Base-by-base conservation (phyloP, 768 basidiomycete species). In the Fibroporia radiculosa region DNA sequence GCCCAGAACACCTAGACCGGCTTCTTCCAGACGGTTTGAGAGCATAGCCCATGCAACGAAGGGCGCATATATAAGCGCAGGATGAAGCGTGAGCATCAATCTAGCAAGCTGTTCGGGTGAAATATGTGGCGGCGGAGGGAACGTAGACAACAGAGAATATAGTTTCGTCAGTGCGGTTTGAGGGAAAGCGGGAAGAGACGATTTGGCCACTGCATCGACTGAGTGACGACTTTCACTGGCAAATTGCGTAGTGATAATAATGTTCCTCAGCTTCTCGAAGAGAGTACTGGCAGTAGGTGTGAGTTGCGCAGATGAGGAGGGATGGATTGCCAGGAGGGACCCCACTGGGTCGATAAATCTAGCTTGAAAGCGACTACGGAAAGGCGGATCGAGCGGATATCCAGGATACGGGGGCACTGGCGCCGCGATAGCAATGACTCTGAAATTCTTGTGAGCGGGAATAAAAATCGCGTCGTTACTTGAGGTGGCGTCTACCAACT, bases 381-480 rank as follows among this genome's bases (percentile, higher is more conserved):
- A 82, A 0, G 80, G 80, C 11, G 80, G 81, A 55, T 82, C 78
- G 16, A 81, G 68, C 19, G 65, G 79, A 56, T 78, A 78, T 20
- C 80, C 81, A 3, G 77, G 72, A 57, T 80, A 81, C 14, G 80
- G 80, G 14, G 80, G 80, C 0, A 82, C 79, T 3, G 81, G 81
- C 0, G 80, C 78, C 8, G 77, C 80, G 29, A 84, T 81, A 13
- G 80, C 81, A 32, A 84, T 74, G 28, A 82, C 79, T 12, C 80
- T 70, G 54, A 84, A 84, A 52, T 77, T 73, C 62, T 71, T 73
- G 63, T 82, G 80, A 1, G 81, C 81, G 8, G 79, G 77, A 20
- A 82, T 71, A 55, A 84, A 80, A n/a, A 28, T 27, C 16, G 44
- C 46, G 1, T 47, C 20, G 23, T 56, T 6, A 6, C 52, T 40